Percentiles rank a stretch among this genome's conserved stretches.
These are phyloP conservation scores for Juglanconis sp. DNA, from an alignment of 2,329 filamentous ascomycete genomes.

Conservation along the genomic window DNA sequence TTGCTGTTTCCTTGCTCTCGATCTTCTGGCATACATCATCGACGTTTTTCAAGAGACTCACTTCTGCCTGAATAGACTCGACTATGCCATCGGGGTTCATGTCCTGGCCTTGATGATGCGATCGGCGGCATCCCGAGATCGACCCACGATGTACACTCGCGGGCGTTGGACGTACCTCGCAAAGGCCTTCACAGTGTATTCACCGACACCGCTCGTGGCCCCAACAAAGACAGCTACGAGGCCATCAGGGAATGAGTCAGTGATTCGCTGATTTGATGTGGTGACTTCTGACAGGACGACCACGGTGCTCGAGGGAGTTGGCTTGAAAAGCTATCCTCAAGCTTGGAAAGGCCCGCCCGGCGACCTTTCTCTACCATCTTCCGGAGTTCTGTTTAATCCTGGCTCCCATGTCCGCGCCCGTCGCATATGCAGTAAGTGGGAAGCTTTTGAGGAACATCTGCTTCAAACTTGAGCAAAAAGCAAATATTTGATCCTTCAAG, in stretches of 20 bases:
- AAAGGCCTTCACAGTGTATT: constrained; percentile 42
- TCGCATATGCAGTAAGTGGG: background rate
- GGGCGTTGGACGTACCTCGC: constrained; percentile 35
- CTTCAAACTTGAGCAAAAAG: constrained; percentile 23
- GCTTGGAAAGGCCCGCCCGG: background rate
- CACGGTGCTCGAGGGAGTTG: background rate
- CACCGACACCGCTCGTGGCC: constrained; percentile 51
- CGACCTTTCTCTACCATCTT: background rate
- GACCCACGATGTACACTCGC: constrained; percentile 47
- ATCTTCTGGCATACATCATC: constrained; percentile 47
- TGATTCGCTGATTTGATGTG: constrained; percentile 31
- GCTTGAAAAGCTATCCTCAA: background rate
- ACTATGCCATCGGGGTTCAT: constrained; percentile 39
- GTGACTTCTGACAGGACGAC: constrained; percentile 20
- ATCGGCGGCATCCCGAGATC: constrained; percentile 32
- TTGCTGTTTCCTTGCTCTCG: constrained; percentile 35
- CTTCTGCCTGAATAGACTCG: constrained; percentile 46
- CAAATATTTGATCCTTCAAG: constrained; percentile 21
- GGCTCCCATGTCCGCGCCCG: no score
- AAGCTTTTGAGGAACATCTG: constrained; percentile 21
- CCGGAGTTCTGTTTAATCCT: no score
- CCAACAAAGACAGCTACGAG: constrained; percentile 47
- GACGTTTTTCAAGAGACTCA: constrained; percentile 47
- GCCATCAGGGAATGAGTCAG: constrained; percentile 19
- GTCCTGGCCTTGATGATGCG: constrained; percentile 31